phyloP scores from a whole-genome alignment of 148 eudicot species.

The Pouteria glomerata region DNA sequence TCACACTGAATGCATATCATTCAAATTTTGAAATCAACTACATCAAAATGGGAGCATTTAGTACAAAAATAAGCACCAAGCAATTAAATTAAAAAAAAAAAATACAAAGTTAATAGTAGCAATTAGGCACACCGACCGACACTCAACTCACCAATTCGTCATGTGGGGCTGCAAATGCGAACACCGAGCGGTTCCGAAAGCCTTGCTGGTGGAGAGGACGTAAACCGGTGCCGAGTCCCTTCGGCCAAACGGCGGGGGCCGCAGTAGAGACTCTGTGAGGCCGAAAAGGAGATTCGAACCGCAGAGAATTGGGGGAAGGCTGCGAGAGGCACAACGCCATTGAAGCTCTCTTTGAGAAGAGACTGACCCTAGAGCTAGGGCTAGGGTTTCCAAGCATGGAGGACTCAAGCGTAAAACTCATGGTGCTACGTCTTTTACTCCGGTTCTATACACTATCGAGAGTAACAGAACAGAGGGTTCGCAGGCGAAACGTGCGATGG shows the following conservation, averaged over 20 bases:
- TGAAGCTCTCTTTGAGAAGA: slow-evolving; percentile 21
- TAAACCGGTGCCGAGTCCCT: slow-evolving; percentile 18
- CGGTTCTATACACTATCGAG: too few relatives aligned
- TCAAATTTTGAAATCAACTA: too few relatives aligned
- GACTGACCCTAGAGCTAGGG: slow-evolving; percentile 23
- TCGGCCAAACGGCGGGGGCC: slow-evolving; percentile 11
- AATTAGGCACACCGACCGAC: background rate
- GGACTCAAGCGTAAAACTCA: slow-evolving; percentile 15
- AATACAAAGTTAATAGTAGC: background rate
- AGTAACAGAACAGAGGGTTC: background rate
- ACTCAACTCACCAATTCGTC: slow-evolving; percentile 53
- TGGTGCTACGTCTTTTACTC: background rate
- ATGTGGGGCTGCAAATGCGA: slow-evolving; percentile 52
- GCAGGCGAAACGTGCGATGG: background rate
- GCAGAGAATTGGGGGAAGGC: slow-evolving; percentile 8
- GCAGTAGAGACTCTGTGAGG: slow-evolving; percentile 10
- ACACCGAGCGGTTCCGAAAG: slow-evolving; percentile 18
- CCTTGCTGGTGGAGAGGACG: slow-evolving; percentile 12
- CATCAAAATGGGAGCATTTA: too few relatives aligned
- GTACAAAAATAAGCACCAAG: too few relatives aligned
- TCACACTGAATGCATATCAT: too few relatives aligned
- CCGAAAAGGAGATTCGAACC: slow-evolving; percentile 1
- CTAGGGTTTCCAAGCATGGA: slow-evolving; percentile 34
- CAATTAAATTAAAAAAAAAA: background rate
- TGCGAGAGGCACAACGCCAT: slow-evolving; percentile 23